Conservation (phyloP, 768 basidiomycete species). For the Tricholomella constricta region DNA sequence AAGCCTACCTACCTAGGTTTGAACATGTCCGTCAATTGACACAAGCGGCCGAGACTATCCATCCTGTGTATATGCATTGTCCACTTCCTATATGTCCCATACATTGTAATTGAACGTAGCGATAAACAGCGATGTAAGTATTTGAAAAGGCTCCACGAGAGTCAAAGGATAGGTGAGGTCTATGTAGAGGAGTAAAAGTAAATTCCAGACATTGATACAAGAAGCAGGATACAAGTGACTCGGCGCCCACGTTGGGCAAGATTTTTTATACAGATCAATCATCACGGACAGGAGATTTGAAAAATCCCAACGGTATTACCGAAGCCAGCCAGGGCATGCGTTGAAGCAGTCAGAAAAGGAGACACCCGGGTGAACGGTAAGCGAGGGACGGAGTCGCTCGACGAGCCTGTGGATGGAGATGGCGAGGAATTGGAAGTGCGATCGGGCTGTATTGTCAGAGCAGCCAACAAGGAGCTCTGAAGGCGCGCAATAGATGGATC, state of each 20-base stretch:
- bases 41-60: not conserved
- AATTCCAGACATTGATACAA: not conserved
- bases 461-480: constrained; percentile 53
- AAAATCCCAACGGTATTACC: constrained; percentile 77
- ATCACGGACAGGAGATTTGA: constrained; percentile 30
- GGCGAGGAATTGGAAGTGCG: constrained; percentile 20
- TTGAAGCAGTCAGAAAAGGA: constrained; percentile 51
- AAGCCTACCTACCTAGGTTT: too few species aligned
- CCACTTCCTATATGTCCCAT: too few species aligned
- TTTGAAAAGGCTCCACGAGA: not conserved
- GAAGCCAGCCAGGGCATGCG: constrained; percentile 68
- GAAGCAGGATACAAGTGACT: not conserved
- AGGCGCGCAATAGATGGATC: constrained; percentile 54
- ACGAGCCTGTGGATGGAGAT: constrained; percentile 21
- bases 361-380: constrained; percentile 83
- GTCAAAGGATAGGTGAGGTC: not conserved
- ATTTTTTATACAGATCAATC: constrained; percentile 3
- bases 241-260: not conserved
- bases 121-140: not conserved
- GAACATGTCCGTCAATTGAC: too few species aligned
- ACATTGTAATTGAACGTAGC: not conserved
- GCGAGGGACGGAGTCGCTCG: constrained; percentile 44
- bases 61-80: too few species aligned
- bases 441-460: constrained; percentile 35
- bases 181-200: not conserved